phyloP scores from a whole-genome alignment of 192 early-diverging fungal species.

The Backusella morwellensis region DNA sequence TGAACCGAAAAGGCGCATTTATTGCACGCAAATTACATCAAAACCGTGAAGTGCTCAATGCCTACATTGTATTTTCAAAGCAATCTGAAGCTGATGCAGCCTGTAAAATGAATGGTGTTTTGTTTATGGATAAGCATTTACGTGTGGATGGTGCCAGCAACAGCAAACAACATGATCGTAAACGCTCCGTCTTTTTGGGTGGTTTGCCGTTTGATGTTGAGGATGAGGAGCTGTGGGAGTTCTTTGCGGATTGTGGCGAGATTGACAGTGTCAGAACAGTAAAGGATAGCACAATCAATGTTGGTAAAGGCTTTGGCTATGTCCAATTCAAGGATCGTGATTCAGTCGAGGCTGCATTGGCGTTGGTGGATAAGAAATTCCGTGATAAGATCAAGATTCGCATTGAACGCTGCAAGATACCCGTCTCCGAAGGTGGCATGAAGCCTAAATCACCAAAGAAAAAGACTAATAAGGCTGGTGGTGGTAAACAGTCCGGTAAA shows the following conservation, averaged over 20 bases:
- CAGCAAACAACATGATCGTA: constrained; percentile 58
- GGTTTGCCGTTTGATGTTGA: constrained; percentile 69
- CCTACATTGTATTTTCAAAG: constrained; percentile 81
- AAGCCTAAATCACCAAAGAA: background rate
- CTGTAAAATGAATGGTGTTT: constrained; percentile 67
- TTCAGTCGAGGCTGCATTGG: constrained; percentile 73
- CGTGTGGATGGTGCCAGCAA: constrained; percentile 72
- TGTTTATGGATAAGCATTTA: constrained; percentile 86
- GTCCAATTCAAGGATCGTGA: constrained; percentile 83
- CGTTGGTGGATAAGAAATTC: constrained; percentile 72
- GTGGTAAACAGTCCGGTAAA: constrained; percentile 34
- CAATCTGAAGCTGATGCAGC: constrained; percentile 50
- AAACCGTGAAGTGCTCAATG: constrained; percentile 80
- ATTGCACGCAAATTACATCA: constrained; percentile 83
- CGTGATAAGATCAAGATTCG: constrained; percentile 58
- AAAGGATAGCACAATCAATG: constrained; percentile 77
- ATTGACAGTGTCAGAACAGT: constrained; percentile 83
- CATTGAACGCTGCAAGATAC: constrained; percentile 46
- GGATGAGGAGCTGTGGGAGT: constrained; percentile 70
- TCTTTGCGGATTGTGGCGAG: constrained; percentile 66
- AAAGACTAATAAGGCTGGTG: constrained; percentile 11
- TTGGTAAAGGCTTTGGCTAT: constrained; percentile 95
- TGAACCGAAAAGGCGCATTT: constrained; percentile 82
- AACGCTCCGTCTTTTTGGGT: constrained; percentile 77
- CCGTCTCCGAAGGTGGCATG: constrained; percentile 28